Evolutionary conservation across 2,329 filamentous ascomycete genomes (phyloP).

Genomic region (Stachybotrys elegans): DNA sequence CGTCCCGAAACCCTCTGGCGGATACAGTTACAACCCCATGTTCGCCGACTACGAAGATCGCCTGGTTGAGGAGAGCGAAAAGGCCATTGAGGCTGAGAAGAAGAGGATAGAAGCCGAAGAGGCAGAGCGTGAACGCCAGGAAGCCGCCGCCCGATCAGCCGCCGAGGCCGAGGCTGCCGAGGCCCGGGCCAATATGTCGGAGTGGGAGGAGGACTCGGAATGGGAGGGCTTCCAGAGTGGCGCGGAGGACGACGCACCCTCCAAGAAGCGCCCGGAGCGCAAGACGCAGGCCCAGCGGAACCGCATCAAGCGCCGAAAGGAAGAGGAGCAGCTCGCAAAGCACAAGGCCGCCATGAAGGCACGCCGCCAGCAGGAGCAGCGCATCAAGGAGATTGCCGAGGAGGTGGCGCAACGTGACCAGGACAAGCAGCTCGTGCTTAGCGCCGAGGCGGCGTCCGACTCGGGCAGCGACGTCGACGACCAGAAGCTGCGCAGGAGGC

Average conservation of each 20-base stretch:
- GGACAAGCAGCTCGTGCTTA: conserved; percentile 35
- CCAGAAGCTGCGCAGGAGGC: conserved; percentile 60
- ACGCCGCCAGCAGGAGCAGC: conserved; percentile 65
- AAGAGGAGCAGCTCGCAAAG: conserved; percentile 70
- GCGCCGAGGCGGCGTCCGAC: conserved; percentile 34
- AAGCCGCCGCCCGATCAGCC: conserved; percentile 63
- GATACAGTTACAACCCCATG: conserved; percentile 87
- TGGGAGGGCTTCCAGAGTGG: conserved; percentile 91
- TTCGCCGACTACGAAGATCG: conserved; percentile 82
- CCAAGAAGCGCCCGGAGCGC: conserved; percentile 66
- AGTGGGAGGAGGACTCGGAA: conserved; percentile 82
- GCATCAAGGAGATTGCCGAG: conserved; percentile 65
- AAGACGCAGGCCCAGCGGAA: conserved; percentile 87
- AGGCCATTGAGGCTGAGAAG: conserved; percentile 74
- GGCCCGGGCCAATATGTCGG: conserved; percentile 57
- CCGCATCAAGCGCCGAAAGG: conserved; percentile 82
- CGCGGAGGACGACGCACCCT: conserved; percentile 59
- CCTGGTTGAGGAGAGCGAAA: conserved; percentile 67
- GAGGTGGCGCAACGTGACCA: conserved; percentile 56
- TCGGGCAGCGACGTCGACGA: conserved; percentile 55
- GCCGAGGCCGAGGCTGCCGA: conserved; percentile 72
- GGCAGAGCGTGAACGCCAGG: conserved; percentile 61
- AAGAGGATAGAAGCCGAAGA: conserved; percentile 64
- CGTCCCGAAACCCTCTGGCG: conserved; percentile 72
- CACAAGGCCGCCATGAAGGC: conserved; percentile 72